phyloP scores from a whole-genome alignment of 495 filamentous ascomycete genomes.

The Thozetella sp. region DNA sequence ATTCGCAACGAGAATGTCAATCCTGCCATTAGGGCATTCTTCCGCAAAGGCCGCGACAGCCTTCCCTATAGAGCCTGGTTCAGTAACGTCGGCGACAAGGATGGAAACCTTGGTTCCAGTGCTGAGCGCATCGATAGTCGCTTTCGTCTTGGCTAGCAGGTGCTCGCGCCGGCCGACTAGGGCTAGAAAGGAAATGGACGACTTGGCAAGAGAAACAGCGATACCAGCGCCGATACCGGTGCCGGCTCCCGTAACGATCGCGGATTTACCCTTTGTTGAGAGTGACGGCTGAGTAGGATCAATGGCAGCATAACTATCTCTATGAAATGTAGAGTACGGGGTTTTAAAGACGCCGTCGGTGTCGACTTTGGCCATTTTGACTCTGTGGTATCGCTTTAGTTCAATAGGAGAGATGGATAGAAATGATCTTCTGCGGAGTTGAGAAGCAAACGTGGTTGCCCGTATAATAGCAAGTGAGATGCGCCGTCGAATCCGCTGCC shows the following conservation, averaged over 20 bases:
- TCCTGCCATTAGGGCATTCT: not conserved
- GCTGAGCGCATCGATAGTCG: not conserved
- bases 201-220: not conserved
- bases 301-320: not conserved
- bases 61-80: not conserved
- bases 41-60: not conserved
- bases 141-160: not conserved
- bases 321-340: not conserved
- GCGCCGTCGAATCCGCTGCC: too few relatives aligned
- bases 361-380: not conserved
- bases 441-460: too few relatives aligned
- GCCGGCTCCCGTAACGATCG: not conserved
- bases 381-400: not conserved
- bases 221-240: not conserved
- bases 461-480: too few relatives aligned
- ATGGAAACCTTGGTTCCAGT: not conserved
- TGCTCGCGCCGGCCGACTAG: not conserved
- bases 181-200: not conserved
- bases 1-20: constrained; percentile 37
- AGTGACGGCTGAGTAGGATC: not conserved
- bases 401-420: not conserved
- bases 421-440: not conserved
- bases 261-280: not conserved
- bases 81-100: not conserved
- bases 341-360: not conserved